Conservation (phyloP, 306 rosid genomes). For the Abrus precatorius region DNA sequence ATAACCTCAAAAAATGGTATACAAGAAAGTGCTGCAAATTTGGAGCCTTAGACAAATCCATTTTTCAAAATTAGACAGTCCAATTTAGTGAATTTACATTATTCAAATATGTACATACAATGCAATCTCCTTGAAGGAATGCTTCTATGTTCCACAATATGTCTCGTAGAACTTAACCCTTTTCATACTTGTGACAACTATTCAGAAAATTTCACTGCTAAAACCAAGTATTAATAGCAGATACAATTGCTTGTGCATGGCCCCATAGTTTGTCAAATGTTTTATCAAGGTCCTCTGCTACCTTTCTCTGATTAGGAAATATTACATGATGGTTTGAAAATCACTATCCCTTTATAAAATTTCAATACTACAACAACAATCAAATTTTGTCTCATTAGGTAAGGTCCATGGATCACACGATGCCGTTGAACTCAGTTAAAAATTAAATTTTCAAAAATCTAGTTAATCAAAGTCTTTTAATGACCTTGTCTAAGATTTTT, state of each 20-base stretch:
- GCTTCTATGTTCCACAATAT: not conserved
- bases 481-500: no score
- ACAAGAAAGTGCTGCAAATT: not conserved
- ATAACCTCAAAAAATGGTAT: not conserved
- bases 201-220: not conserved
- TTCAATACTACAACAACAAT: no score
- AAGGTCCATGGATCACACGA: no score
- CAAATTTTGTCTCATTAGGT: no score
- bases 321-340: constrained; percentile 1
- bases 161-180: constrained; percentile 1
- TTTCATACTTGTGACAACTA: not conserved
- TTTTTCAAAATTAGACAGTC: not conserved
- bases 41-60: not conserved
- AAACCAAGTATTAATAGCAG: not conserved
- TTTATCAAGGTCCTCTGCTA: not conserved
- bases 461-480: no score
- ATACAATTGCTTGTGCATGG: not conserved
- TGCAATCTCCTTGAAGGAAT: constrained; percentile 3
- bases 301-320: not conserved
- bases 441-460: no score
- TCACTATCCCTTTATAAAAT: not conserved
- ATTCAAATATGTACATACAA: not conserved
- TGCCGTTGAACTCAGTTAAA: no score
- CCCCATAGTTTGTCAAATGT: not conserved
- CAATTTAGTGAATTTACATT: not conserved